Conservation (phyloP, 805 yeast genomes). For the Candida loeiensis region DNA sequence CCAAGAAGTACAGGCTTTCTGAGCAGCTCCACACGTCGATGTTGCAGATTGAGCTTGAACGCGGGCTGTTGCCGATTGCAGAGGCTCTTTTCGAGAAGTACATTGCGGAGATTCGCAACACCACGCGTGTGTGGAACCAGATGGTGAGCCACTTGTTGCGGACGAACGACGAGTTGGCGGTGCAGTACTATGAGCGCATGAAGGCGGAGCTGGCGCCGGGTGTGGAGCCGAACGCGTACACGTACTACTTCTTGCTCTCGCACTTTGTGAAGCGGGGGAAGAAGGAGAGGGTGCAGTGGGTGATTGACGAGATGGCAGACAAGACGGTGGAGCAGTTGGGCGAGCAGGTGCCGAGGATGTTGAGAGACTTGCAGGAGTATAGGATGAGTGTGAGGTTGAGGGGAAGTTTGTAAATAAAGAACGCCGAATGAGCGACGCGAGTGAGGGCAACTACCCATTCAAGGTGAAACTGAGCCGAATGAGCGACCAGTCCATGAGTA, state of each 20-base stretch:
- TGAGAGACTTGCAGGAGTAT: constrained; percentile 14
- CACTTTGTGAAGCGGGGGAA: constrained; percentile 35
- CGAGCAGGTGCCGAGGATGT: constrained; percentile 33
- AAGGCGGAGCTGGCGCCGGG: constrained; percentile 19
- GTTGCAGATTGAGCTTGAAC: constrained; percentile 44
- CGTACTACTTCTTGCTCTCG: constrained; percentile 45
- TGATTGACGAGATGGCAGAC: constrained; percentile 37
- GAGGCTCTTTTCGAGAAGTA: constrained; percentile 33
- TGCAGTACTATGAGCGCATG: constrained; percentile 37
- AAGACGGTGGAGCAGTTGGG: constrained; percentile 34
- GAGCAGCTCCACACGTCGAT: constrained; percentile 43
- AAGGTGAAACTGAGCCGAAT: no score
- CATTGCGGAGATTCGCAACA: constrained; percentile 31
- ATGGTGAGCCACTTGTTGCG: constrained; percentile 30
- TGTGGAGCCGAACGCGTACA: constrained; percentile 45
- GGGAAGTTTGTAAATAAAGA: constrained; percentile 5
- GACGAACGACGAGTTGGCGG: constrained; percentile 37
- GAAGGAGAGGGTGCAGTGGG: constrained; percentile 26
- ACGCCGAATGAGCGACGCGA: no score
- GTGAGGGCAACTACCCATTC: no score
- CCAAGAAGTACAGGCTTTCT: constrained; percentile 28
- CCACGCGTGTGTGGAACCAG: constrained; percentile 40
- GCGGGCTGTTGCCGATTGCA: constrained; percentile 34
- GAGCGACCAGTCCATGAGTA: no score
- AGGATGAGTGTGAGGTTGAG: neutral